Percentiles rank a stretch among this genome's conserved stretches.
Evolutionary conservation across 2,329 filamentous ascomycete species (phyloP).

Genomic region (Trichoderma sp.): DNA sequence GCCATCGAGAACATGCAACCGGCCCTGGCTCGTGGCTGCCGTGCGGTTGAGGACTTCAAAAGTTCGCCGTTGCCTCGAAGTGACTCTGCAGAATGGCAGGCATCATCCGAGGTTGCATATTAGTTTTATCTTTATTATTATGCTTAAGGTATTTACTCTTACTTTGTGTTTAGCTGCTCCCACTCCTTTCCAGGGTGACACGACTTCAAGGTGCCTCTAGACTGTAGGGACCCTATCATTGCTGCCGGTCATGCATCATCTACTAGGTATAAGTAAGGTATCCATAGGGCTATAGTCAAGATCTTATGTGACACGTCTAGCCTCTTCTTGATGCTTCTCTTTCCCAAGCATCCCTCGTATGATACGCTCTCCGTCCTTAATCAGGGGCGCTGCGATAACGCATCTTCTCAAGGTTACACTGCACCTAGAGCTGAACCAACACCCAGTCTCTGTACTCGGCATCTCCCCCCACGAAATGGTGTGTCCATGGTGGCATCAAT

Average conservation of each 20-base stretch:
- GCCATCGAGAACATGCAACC: background rate
- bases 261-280: no score
- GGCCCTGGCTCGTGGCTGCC: slow-evolving; percentile 3
- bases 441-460: background rate
- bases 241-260: no score
- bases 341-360: no score
- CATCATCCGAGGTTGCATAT: background rate
- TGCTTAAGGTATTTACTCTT: slow-evolving; percentile 10
- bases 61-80: background rate
- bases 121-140: background rate
- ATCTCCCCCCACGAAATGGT: background rate
- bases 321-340: no score
- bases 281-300: no score
- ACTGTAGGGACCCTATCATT: no score
- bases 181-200: no score
- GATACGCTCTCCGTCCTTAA: no score
- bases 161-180: background rate
- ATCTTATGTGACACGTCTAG: no score
- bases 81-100: background rate
- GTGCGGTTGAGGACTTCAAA: slow-evolving; percentile 16
- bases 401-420: background rate
- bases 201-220: no score
- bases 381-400: background rate
- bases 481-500: background rate
- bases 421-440: background rate